Evolutionary conservation across 352 stramenopile genomes (phyloP), one percentile per base, ranked within the genome.

Genomic region (Phytophthora tentaculata): DNA sequence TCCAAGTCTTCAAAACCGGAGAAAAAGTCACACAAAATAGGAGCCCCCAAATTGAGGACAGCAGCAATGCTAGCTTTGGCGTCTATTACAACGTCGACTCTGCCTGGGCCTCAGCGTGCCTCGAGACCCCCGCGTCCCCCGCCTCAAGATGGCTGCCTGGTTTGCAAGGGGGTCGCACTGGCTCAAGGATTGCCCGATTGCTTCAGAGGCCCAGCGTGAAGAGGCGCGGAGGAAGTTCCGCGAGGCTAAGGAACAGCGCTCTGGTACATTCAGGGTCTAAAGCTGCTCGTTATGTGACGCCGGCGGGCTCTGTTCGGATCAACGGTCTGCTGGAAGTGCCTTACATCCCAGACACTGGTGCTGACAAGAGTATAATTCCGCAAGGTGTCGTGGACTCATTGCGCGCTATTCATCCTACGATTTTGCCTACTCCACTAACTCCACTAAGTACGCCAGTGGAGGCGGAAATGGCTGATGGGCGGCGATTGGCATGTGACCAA

Each of bases 391-490:
- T 57, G 57, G 17, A 39, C 8, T 52, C 57, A 1, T 17, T 65
- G 0, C 26, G 17, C 14, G 39, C 12, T 17, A 39, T 67, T 5
- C 41, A 55, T 10, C 39, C 59, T 2, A 56, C 39, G 19, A 24
- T 60, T 0, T 19, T n/a, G n/a, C n/a, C 24, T 0, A 20, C 26
- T 19, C n/a, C n/a, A n/a, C n/a, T n/a, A n/a, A 10, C 49, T 9
- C 37, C 52, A 26, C n/a, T 49, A 49, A 24, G 13, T 53, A 51
- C 39, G 43, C 45, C 17, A 16, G 61, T 57, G n/a, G 32, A 54
- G 2, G 43, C 17, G 9, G 17, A 58, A 48, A 62, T 62, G 61
- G 37, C 55, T 26, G 61, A 62, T n/a, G 53, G 54, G 5, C 29
- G 51, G 0, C 26, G 45, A 3, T 9, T 60, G 28, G 13, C 24